These are phyloP conservation scores for Xylariaceae sp. DNA, from an alignment of 2,329 filamentous ascomycete species.

Conservation along the genomic window DNA sequence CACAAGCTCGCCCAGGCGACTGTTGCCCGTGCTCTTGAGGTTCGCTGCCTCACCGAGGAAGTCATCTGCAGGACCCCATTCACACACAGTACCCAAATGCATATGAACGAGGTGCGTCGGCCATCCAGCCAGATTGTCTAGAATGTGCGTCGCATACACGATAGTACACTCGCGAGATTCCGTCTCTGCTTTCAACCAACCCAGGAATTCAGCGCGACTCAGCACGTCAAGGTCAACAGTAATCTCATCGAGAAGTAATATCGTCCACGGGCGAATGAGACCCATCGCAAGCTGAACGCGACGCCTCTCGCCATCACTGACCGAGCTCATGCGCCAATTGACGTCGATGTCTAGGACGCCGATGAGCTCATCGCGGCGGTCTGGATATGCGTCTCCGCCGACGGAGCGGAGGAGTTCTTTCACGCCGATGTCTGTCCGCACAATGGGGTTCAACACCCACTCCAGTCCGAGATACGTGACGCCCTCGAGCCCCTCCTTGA, in stretches of 20 bases:
- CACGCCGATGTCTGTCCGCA: conserved; percentile 91
- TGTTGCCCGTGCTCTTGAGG: conserved; percentile 60
- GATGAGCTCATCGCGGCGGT: conserved; percentile 81
- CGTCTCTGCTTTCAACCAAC: conserved; percentile 83
- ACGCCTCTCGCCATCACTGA: conserved; percentile 86
- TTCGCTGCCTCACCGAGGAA: conserved; percentile 56
- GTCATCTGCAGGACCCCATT: conserved; percentile 71
- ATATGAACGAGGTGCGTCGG: conserved; percentile 95
- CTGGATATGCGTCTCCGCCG: conserved; percentile 78
- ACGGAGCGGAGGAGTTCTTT: conserved; percentile 78
- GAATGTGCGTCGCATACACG: conserved; percentile 94
- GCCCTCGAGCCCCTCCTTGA: conserved; percentile 83
- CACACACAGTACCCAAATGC: conserved; percentile 82
- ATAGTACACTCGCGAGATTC: conserved; percentile 79
- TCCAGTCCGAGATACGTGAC: conserved; percentile 96
- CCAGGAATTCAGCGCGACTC: conserved; percentile 77
- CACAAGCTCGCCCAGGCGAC: conserved; percentile 80
- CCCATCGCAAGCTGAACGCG: conserved; percentile 97
- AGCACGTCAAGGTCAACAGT: conserved; percentile 94
- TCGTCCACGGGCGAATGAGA: conserved; percentile 82
- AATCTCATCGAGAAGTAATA: conserved; percentile 90
- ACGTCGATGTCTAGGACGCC: conserved; percentile 87
- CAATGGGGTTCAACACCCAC: conserved; percentile 97
- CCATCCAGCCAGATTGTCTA: conserved; percentile 93
- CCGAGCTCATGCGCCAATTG: conserved; percentile 91